Evolutionary conservation across 768 basidiomycete species (phyloP).

Genomic region (Trichaptum fuscoviolaceum): DNA sequence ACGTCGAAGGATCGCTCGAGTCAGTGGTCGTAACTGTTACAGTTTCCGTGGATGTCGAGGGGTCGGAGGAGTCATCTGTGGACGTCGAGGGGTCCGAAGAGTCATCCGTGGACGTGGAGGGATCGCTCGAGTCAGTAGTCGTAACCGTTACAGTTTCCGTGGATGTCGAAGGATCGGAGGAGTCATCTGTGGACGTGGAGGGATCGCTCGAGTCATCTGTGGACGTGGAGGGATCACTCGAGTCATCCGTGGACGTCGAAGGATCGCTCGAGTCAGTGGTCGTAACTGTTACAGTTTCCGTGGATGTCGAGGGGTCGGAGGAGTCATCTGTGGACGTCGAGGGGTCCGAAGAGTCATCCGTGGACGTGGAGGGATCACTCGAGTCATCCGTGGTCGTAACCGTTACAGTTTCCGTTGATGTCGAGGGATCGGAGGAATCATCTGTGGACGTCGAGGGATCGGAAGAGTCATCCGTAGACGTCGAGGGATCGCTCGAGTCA

Average conservation of each 20-base stretch:
- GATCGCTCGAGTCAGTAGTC: background rate
- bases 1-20: background rate
- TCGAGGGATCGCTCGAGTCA: background rate
- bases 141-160: background rate
- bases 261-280: background rate
- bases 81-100: background rate
- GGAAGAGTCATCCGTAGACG: background rate
- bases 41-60: background rate
- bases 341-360: background rate
- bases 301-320: background rate
- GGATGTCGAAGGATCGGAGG: background rate
- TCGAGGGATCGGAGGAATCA: background rate
- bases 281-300: background rate
- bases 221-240: background rate
- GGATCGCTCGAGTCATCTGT: background rate
- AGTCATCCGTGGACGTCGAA: background rate
- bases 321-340: background rate
- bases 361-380: background rate
- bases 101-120: background rate
- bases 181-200: background rate
- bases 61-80: background rate
- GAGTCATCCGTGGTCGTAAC: background rate
- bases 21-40: background rate
- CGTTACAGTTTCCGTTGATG: background rate
- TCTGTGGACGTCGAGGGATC: background rate